Percentiles rank a stretch among this genome's conserved stretches.
Conservation (phyloP, 2,329 filamentous ascomycete genomes). For the Metarhizium robertsii region DNA sequence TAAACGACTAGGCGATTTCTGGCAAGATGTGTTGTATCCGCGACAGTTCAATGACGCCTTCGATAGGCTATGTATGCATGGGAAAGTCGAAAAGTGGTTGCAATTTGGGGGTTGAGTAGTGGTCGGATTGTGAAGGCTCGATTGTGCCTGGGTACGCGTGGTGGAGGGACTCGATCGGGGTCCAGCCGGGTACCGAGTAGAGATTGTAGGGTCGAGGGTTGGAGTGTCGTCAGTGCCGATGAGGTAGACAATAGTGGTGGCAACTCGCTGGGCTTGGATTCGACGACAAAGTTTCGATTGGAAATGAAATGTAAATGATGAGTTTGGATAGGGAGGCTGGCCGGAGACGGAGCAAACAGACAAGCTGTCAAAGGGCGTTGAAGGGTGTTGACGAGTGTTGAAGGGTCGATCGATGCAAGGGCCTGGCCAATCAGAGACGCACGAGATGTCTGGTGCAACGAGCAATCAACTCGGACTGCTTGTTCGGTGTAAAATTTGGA, state of each 20-base stretch:
- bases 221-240: background rate
- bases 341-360: background rate
- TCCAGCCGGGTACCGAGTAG: background rate
- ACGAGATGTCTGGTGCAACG: too few species aligned
- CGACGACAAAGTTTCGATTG: background rate
- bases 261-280: background rate
- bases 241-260: background rate
- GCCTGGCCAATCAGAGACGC: background rate
- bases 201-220: background rate
- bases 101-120: background rate
- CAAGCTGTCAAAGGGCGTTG: background rate
- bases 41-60: conserved; percentile 3
- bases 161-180: background rate
- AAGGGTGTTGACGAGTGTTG: background rate
- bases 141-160: background rate
- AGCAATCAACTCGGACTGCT: too few species aligned
- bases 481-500: too few species aligned
- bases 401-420: background rate
- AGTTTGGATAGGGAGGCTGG: background rate
- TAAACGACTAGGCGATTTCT: background rate
- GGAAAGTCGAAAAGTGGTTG: background rate
- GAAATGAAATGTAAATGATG: background rate
- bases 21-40: background rate
- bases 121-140: background rate
- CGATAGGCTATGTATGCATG: background rate